Percentiles rank a stretch among this genome's conserved stretches.
Evolutionary conservation across 768 basidiomycete genomes (phyloP).

Genomic region (Favolaschia claudopus): DNA sequence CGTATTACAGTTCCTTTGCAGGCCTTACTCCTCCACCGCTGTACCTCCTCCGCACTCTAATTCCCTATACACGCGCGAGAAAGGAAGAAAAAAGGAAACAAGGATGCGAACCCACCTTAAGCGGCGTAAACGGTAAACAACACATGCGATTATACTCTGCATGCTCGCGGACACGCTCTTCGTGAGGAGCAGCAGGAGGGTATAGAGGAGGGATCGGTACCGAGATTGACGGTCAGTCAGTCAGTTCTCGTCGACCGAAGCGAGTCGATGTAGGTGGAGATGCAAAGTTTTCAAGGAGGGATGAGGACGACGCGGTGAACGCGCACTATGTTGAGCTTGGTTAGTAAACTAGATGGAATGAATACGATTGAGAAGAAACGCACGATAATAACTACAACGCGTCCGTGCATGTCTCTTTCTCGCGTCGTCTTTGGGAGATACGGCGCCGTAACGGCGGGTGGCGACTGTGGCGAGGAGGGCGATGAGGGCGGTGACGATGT

Average conservation of each 20-base stretch:
- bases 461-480: constrained; percentile 54
- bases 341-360: background rate
- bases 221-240: constrained; percentile 51
- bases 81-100: too few relatives aligned
- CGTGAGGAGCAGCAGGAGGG: constrained; percentile 70
- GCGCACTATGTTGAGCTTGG: constrained; percentile 75
- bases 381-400: constrained; percentile 76
- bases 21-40: too few relatives aligned
- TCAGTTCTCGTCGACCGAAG: constrained; percentile 60
- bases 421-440: constrained; percentile 78
- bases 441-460: too few relatives aligned
- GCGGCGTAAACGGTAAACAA: constrained; percentile 84
- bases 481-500: constrained; percentile 53
- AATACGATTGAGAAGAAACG: constrained; percentile 36
- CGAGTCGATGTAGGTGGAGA: constrained; percentile 69
- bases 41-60: too few relatives aligned
- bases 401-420: constrained; percentile 78
- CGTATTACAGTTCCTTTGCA: too few relatives aligned
- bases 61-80: too few relatives aligned
- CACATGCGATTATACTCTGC: constrained; percentile 82
- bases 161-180: constrained; percentile 71
- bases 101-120: constrained; percentile 68
- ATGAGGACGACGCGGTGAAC: constrained; percentile 83
- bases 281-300: constrained; percentile 60
- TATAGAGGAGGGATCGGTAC: constrained; percentile 71